Evolutionary conservation across 192 early-diverging fungal species (phyloP).

Genomic region (Phlyctochytrium planicorne): DNA sequence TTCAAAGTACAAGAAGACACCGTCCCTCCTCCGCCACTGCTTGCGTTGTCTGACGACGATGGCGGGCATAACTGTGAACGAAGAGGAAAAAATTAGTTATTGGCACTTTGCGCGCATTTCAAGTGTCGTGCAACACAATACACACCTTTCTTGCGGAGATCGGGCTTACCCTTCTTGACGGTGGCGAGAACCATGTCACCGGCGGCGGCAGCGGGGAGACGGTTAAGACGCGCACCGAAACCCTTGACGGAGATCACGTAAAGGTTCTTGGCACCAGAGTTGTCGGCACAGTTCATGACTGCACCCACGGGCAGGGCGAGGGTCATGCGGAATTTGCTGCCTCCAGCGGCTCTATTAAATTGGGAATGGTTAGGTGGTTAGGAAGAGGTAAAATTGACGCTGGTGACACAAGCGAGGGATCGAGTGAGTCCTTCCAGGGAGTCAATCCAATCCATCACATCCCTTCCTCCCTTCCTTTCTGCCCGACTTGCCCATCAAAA

Average conservation of each 20-base stretch:
- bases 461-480: no score
- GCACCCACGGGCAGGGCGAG: constrained; percentile 95
- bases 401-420: no score
- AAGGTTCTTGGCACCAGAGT: constrained; percentile 99
- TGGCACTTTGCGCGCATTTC: constrained; percentile 3
- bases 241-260: constrained; percentile 98
- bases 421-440: no score
- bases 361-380: no score
- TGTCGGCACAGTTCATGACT: constrained; percentile 99
- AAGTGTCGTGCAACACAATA: constrained; percentile 8
- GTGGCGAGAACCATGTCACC: constrained; percentile 99
- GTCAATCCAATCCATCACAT: no score
- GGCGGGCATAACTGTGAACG: constrained; percentile 89
- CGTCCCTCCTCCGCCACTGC: constrained; percentile 98
- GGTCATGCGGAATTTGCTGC: constrained; percentile 99
- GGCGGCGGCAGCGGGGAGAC: constrained; percentile 95
- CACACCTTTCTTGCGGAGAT: constrained; percentile 98
- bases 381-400: no score
- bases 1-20: constrained; percentile 99
- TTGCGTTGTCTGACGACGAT: constrained; percentile 99
- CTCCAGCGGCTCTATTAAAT: constrained; percentile 61
- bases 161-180: constrained; percentile 99
- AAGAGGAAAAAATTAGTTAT: constrained; percentile 10
- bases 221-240: constrained; percentile 93
- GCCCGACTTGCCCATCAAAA: no score